phyloP scores from a whole-genome alignment of 2,329 filamentous ascomycete genomes.

The Trichoderma breve region DNA sequence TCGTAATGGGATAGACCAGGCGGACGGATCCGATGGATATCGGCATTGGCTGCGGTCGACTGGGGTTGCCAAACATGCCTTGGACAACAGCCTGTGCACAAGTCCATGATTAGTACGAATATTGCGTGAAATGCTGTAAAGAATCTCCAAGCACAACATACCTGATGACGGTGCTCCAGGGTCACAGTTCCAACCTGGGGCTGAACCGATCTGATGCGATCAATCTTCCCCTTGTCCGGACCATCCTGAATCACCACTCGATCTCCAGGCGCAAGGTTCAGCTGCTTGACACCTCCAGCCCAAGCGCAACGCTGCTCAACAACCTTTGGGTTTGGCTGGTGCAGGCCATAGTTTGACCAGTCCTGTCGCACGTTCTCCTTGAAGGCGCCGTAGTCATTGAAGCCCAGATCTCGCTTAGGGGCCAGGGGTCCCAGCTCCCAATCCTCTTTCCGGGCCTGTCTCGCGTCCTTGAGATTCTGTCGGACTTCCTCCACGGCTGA shows the following conservation, averaged over 20 bases:
- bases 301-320: conserved; percentile 48
- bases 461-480: conserved; percentile 40
- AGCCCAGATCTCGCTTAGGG: conserved; percentile 70
- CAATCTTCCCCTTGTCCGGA: conserved; percentile 79
- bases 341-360: conserved; percentile 34
- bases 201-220: conserved; percentile 61
- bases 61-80: conserved; percentile 33
- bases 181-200: conserved; percentile 54
- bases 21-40: conserved; percentile 71
- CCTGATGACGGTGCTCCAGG: conserved; percentile 63
- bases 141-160: conserved; percentile 39
- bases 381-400: conserved; percentile 59
- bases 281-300: conserved; percentile 54
- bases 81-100: conserved; percentile 29
- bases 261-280: conserved; percentile 67
- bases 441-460: conserved; percentile 64
- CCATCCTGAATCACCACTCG: conserved; percentile 80
- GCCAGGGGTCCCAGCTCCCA: conserved; percentile 77
- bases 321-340: conserved; percentile 35
- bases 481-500: conserved; percentile 35
- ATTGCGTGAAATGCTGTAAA: not conserved
- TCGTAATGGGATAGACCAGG: conserved; percentile 73
- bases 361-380: conserved; percentile 38
- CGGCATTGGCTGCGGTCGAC: conserved; percentile 38
- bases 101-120: not conserved